Conservation (phyloP, 805 yeast species). For the Wickerhamomyces rabaulensis region DNA sequence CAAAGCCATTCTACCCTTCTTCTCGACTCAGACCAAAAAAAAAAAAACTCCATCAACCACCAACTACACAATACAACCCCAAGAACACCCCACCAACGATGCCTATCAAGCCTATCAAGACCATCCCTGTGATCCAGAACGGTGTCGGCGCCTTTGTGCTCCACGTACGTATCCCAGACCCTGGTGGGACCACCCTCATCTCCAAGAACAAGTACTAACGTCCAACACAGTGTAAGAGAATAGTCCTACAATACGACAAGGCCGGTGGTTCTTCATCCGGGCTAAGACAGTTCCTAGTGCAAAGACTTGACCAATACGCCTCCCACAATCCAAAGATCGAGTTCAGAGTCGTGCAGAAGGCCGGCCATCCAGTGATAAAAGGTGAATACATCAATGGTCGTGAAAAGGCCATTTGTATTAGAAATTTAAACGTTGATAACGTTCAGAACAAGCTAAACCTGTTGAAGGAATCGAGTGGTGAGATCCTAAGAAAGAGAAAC, state of each 20-base stretch:
- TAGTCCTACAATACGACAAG: constrained; percentile 81
- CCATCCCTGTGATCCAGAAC: constrained; percentile 59
- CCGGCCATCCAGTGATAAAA: constrained; percentile 78
- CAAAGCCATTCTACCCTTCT: too few relatives aligned
- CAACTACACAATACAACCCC: too few relatives aligned
- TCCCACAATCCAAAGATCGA: constrained; percentile 57
- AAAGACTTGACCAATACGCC: constrained; percentile 52
- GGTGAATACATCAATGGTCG: constrained; percentile 49
- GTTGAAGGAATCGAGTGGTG: constrained; percentile 67
- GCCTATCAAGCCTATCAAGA: constrained; percentile 59
- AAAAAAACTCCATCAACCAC: not conserved
- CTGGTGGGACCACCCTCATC: too few relatives aligned
- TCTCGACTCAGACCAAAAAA: too few relatives aligned
- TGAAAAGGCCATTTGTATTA: constrained; percentile 65
- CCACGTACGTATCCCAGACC: constrained; percentile 31
- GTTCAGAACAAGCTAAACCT: constrained; percentile 62
- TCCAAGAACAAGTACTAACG: too few relatives aligned
- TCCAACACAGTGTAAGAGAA: constrained; percentile 48
- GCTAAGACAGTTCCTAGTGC: constrained; percentile 60
- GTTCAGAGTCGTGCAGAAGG: constrained; percentile 60
- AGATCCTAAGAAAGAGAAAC: constrained; percentile 49
- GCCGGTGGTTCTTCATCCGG: constrained; percentile 95
- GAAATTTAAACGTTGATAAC: constrained; percentile 59
- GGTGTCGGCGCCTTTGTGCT: constrained; percentile 70
- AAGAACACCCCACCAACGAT: too few relatives aligned